Base-by-base conservation (phyloP, 129 eudicot species). In the Lactuca saligna region DNA sequence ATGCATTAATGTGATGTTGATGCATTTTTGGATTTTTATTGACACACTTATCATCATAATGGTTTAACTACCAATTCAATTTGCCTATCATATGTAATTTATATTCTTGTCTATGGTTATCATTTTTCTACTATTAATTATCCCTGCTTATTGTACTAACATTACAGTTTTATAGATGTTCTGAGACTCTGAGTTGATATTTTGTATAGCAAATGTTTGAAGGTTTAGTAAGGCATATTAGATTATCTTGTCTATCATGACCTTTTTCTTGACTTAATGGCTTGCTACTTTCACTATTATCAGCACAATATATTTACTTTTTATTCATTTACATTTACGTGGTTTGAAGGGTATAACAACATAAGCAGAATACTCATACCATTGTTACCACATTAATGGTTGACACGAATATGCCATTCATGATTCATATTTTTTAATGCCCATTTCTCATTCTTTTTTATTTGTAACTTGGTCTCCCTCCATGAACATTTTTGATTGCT, bases 161-260 rank as follows among this genome's bases (percentile, higher is more conserved):
- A 38, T n/a, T 32, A 48, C 16, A 34, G 59, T 50, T 15, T 10
- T 58, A 6, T 51, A 35, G 17, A 25, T 25, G 29, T 25, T 25
- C 29, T 25, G 29, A 25, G 29, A 2, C 1, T 25, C 29, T 25
- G 29, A 25, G 29, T 25, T 25, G 29, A 25, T 25, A 25, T 0
- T 48, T 11, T 9, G 20, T 64, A 65, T 68, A 78, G 70, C 83
- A 66, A 70, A 93, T 93, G 98, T 93, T 93, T 54, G 98, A 93
- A 84, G 97, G 98, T 38, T 75, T 93, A 54, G 98, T 93, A 13
- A 68, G 92, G 35, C 96, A 93, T 93, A 65, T 68, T 86, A 69
- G 98, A 97, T 15, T 93, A 93, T 81, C 84, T 93, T 37, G 8
- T 32, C 5, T 56, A 46, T 66, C 70, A 25, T 35, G 46, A 11